Percentiles rank a stretch among this genome's conserved stretches.
These are phyloP conservation scores for Leccinum subrobustum DNA, from an alignment of 1,284 basidiomycete species.

Conservation along the genomic window DNA sequence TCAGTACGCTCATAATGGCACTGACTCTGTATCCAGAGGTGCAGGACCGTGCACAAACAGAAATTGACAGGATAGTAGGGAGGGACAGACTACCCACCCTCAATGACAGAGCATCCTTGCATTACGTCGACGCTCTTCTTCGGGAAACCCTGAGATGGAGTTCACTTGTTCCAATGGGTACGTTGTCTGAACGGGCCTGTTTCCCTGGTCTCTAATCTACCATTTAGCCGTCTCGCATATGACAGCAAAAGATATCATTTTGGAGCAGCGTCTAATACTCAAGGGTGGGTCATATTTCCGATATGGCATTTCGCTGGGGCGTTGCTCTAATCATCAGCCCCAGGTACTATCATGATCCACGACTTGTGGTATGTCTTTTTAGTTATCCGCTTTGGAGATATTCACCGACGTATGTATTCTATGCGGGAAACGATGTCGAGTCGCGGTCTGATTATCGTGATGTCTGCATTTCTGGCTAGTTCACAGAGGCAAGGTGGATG, in stretches of 20 bases:
- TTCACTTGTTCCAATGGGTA: slow-evolving; percentile 26
- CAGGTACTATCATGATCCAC: slow-evolving; percentile 23
- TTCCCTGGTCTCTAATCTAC: neutral
- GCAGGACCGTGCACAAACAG: slow-evolving; percentile 25
- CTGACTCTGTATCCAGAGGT: slow-evolving; percentile 26
- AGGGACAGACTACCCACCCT: slow-evolving; percentile 23
- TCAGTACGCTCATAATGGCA: slow-evolving; percentile 23
- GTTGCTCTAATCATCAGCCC: neutral
- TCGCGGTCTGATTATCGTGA: neutral
- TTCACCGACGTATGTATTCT: slow-evolving; percentile 52
- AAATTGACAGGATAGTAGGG: slow-evolving; percentile 26
- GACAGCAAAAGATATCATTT: slow-evolving; percentile 25
- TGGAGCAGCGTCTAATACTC: slow-evolving; percentile 26
- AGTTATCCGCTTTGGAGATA: no score
- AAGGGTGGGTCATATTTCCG: slow-evolving; percentile 19
- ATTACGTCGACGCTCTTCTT: slow-evolving; percentile 30
- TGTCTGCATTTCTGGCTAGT: slow-evolving; percentile 62
- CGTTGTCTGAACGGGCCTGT: neutral
- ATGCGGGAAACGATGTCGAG: neutral
- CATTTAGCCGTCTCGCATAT: slow-evolving; percentile 23
- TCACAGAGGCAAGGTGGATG: slow-evolving; percentile 62
- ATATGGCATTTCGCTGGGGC: neutral
- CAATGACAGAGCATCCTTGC: slow-evolving; percentile 21
- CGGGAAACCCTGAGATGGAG: slow-evolving; percentile 28
- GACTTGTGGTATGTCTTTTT: slow-evolving; percentile 21